A percentile compares a stretch with the other conserved stretches of the same genome.
These are phyloP conservation scores for Vickermania ingenoplastis DNA, from an alignment of 208 protist species.

Conservation along the genomic window DNA sequence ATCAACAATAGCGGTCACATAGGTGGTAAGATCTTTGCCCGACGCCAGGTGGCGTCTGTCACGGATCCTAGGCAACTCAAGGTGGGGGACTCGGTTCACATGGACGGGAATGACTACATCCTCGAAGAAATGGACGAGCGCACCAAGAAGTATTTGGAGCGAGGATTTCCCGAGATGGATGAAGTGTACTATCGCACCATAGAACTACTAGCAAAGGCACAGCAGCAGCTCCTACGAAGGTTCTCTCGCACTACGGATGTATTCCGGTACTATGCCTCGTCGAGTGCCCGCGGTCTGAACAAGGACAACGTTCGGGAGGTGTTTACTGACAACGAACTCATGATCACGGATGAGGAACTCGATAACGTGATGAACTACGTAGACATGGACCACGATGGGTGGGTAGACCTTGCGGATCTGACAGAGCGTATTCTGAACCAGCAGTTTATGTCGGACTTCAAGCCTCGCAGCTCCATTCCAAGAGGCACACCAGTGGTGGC, in stretches of 20 bases:
- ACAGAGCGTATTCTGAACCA: slow-evolving; percentile 66
- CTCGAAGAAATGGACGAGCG: slow-evolving; percentile 66
- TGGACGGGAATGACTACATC: slow-evolving; percentile 55
- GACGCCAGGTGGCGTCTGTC: slow-evolving; percentile 63
- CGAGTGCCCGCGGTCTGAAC: slow-evolving; percentile 37
- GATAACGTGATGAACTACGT: slow-evolving; percentile 44
- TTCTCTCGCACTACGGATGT: slow-evolving; percentile 63
- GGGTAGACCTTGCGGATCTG: slow-evolving; percentile 75
- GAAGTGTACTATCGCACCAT: slow-evolving; percentile 57
- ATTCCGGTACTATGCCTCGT: slow-evolving; percentile 71
- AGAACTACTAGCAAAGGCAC: slow-evolving; percentile 51
- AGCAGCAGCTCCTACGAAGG: slow-evolving; percentile 44
- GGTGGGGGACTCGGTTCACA: slow-evolving; percentile 56
- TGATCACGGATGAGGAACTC: slow-evolving; percentile 32
- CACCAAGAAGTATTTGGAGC: slow-evolving; percentile 57
- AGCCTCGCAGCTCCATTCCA: slow-evolving; percentile 17
- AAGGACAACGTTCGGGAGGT: slow-evolving; percentile 47
- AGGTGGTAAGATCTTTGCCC: slow-evolving; percentile 87
- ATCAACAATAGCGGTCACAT: slow-evolving; percentile 90
- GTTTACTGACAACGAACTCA: slow-evolving; percentile 42
- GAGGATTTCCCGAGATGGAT: slow-evolving; percentile 67
- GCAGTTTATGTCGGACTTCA: slow-evolving; percentile 73
- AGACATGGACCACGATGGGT: slow-evolving; percentile 72
- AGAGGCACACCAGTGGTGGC: slow-evolving; percentile 12
- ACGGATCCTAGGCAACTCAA: slow-evolving; percentile 38